phyloP scores from a whole-genome alignment of 2,329 filamentous ascomycete genomes.

The Pestalotiopsis sp. region DNA sequence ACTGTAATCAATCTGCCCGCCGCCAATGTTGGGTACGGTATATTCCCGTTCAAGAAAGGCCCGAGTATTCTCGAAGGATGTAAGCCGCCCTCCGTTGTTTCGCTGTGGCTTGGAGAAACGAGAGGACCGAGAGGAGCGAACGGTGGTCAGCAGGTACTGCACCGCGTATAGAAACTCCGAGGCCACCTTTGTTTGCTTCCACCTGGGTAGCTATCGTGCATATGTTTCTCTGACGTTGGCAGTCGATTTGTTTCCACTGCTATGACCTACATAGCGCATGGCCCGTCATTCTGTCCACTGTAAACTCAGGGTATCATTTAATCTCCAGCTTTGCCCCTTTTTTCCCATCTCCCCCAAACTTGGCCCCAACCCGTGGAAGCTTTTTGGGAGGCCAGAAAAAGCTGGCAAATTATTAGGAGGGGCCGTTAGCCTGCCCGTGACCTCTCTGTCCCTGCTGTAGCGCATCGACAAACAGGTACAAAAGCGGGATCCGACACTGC shows the following conservation, averaged over 20 bases:
- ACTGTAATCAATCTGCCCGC: neutral
- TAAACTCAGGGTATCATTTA: neutral
- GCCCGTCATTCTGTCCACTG: neutral
- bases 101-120: too few relatives aligned
- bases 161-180: neutral
- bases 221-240: too few relatives aligned
- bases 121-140: neutral
- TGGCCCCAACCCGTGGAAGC: neutral
- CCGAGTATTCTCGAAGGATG: neutral
- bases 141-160: neutral
- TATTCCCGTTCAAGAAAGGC: neutral
- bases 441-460: neutral
- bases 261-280: too few relatives aligned
- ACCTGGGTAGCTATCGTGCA: neutral
- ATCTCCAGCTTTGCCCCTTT: neutral
- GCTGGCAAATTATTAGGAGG: neutral
- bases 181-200: neutral
- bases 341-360: neutral
- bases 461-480: neutral
- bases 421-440: neutral
- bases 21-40: neutral
- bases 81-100: neutral
- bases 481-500: conserved; percentile 1
- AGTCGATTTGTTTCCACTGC: too few relatives aligned
- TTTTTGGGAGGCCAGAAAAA: neutral